A percentile compares a stretch with the other conserved stretches of the same genome.
Evolutionary conservation across 768 basidiomycete genomes (phyloP).

Genomic region (Trametes coccinea): DNA sequence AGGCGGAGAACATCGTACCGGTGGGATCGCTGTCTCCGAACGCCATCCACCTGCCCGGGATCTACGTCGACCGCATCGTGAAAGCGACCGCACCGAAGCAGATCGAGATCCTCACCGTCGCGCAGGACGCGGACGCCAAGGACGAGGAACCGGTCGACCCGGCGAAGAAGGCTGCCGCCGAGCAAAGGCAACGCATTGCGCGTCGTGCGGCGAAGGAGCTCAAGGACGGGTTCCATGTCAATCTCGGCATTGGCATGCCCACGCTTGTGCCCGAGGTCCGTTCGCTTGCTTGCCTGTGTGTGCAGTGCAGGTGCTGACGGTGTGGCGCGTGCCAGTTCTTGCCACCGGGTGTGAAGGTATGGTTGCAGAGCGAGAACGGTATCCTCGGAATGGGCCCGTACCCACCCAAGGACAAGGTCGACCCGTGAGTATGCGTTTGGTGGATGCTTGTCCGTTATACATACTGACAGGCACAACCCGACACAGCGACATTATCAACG

Average conservation of each 20-base stretch:
- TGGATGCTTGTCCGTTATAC: neutral
- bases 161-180: slow-evolving; percentile 48
- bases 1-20: slow-evolving; percentile 91
- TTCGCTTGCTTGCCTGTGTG: neutral
- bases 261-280: slow-evolving; percentile 76
- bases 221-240: slow-evolving; percentile 85
- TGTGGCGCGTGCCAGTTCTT: slow-evolving; percentile 42
- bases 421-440: slow-evolving; percentile 56
- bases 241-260: slow-evolving; percentile 90
- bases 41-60: slow-evolving; percentile 78
- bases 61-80: slow-evolving; percentile 90
- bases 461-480: slow-evolving; percentile 6
- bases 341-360: slow-evolving; percentile 73
- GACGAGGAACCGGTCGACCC: slow-evolving; percentile 34
- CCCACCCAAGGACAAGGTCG: slow-evolving; percentile 75
- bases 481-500: slow-evolving; percentile 85
- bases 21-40: slow-evolving; percentile 79
- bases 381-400: slow-evolving; percentile 91
- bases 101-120: slow-evolving; percentile 75
- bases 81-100: slow-evolving; percentile 71
- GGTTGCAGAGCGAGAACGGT: slow-evolving; percentile 91
- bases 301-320: neutral
- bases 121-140: slow-evolving; percentile 43
- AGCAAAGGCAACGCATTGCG: slow-evolving; percentile 74
- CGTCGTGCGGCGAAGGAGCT: slow-evolving; percentile 88